Evolutionary conservation across 805 yeast genomes (phyloP), one percentile per base, ranked within the genome.

Genomic region (Hanseniaspora jakobsenii): DNA sequence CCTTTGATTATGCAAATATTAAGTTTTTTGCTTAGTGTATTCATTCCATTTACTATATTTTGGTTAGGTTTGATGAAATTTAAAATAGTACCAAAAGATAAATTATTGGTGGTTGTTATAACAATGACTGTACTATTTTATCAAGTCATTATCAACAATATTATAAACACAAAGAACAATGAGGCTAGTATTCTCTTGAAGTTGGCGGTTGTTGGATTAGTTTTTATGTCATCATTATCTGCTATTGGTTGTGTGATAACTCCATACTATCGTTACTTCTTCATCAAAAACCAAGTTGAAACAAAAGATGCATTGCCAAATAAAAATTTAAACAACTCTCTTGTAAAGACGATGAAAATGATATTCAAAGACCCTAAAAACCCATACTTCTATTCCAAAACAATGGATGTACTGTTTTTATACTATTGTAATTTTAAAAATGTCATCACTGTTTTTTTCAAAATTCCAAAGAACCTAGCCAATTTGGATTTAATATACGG

Each of bases 341-440:
- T 27, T 4, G 14, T 27, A 4, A 13, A 12, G 22, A n/a, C 28
- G 6, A 1, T 41, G 1, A 34, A 34, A 22, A 18, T 34, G 6
- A 34, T 41, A 4, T 5, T 34, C 13, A 27, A 41, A 3, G 14
- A 18, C 3, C 45, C 45, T 10, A 27, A 32, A 2, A 24, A 41
- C 6, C 14, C 14, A 12, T 2, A 10, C 3, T 21, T 41, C n/a
- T 34, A 34, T n/a, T 31, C 37, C 10, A 10, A 9, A 3, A 10
- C 34, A 8, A 34, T 34, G 34, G 45, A 41, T 18, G 3, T 22
- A 2, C 5, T 34, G 14, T 41, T 41, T 29, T 19, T 41, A 14
- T 41, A 41, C 24, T 41, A 41, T 14, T 41, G 45, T 41, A 41
- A 41, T 29, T 41, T 41, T 13, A 41, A 41, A 32, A 41, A 41